Evolutionary conservation across 2,329 filamentous ascomycete genomes (phyloP).

Genomic region (Diaporthe eres): DNA sequence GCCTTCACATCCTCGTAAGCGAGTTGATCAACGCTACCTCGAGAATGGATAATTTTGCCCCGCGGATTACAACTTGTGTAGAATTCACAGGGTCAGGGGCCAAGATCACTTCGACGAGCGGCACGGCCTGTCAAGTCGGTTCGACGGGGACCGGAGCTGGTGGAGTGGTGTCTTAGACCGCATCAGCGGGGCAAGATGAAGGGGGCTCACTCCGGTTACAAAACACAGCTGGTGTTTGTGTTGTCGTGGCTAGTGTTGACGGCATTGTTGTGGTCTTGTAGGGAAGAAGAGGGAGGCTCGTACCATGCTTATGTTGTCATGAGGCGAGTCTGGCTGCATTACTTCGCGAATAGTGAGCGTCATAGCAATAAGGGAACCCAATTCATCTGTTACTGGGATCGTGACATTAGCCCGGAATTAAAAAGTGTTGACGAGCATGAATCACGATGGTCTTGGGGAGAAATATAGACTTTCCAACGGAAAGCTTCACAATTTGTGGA

Average conservation of each 20-base stretch:
- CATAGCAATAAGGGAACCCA: too few species aligned
- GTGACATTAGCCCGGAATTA: too few species aligned
- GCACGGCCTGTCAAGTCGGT: neutral
- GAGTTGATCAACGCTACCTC: neutral
- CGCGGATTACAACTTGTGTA: neutral
- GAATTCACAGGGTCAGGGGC: neutral
- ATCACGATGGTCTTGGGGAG: too few species aligned
- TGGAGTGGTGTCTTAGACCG: neutral
- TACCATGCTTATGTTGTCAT: too few species aligned
- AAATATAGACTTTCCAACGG: too few species aligned
- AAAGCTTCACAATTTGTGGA: neutral
- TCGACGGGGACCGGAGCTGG: neutral
- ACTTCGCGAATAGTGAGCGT: too few species aligned
- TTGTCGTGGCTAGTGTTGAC: neutral
- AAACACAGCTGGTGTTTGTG: neutral
- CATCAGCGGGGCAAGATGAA: neutral
- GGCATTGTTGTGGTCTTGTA: neutral
- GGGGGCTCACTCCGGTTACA: neutral
- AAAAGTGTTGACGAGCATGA: too few species aligned
- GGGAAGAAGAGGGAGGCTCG: too few species aligned
- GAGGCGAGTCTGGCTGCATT: too few species aligned
- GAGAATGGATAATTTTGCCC: slow-evolving; percentile 4
- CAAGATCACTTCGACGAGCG: neutral
- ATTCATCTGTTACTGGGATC: too few species aligned
- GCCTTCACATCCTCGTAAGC: neutral